Evolutionary conservation across 306 rosid genomes (phyloP), one percentile per base, ranked within the genome.

Genomic region (Mucuna pruriens): DNA sequence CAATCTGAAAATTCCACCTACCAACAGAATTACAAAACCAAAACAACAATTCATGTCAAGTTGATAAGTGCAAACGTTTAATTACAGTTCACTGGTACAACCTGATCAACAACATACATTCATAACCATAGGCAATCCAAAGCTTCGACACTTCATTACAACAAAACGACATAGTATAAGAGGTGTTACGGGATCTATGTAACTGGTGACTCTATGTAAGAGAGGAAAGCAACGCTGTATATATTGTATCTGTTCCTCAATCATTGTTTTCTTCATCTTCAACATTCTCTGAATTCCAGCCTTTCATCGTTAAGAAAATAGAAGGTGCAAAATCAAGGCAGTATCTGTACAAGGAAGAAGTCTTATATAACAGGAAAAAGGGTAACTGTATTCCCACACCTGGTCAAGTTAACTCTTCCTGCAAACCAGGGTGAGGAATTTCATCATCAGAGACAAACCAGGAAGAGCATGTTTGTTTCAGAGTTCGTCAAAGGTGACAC

Each of bases 371-470:
- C n/a, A 45, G n/a, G 1, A n/a, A 39, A n/a, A 16, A 17, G 7
- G 4, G 60, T 19, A 46, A 9, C 69, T 17, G 16, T 75, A 58
- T 31, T 74, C 67, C 45, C 6, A 65, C 25, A 60, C 52, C 54
- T 33, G 64, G 63, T 69, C 72, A 55, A 17, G 44, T 39, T 48
- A 46, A 72, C 74, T 62, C 79, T 45, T 10, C 60, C 84, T 8
- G 9, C 33, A 44, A 72, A 57, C 63, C 68, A 70, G 31, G 8
- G 39, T 9, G 9, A 20, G 52, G 36, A 81, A 44, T 36, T 81
- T 49, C 77, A 65, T 38, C 64, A 29, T 13, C 76, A n/a, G 29
- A 46, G 15, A 74, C 17, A 65, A 42, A 31, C 13, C 4, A 4
- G 68, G 54, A 71, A 46, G 9, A 6, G 20, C 62, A 54, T 54